Conservation (phyloP, 768 basidiomycete genomes). For the Tulasnella calospora region DNA sequence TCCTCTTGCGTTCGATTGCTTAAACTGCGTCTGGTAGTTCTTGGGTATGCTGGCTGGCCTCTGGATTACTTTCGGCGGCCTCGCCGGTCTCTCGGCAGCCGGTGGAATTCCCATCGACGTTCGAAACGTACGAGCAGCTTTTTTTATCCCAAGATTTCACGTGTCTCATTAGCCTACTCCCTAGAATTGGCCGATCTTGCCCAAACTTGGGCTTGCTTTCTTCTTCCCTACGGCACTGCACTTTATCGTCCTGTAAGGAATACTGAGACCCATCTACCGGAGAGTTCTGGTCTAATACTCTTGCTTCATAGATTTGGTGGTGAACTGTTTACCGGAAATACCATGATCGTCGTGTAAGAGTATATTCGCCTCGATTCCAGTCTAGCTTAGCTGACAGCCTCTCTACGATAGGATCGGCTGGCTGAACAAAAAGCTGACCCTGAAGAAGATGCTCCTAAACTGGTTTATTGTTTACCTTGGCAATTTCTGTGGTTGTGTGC, state of each 20-base stretch:
- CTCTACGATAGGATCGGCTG: neutral
- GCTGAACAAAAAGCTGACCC: slow-evolving; percentile 23
- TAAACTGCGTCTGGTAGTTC: slow-evolving; percentile 5
- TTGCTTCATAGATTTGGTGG: slow-evolving; percentile 28
- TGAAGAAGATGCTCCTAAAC: slow-evolving; percentile 27
- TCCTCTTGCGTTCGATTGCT: neutral
- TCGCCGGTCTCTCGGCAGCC: slow-evolving; percentile 27
- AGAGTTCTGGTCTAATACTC: neutral
- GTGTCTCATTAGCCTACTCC: neutral
- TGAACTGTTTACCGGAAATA: slow-evolving; percentile 31
- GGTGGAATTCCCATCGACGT: slow-evolving; percentile 19
- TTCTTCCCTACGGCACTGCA: slow-evolving; percentile 29
- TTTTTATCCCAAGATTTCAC: slow-evolving; percentile 4
- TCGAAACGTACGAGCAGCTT: slow-evolving; percentile 16
- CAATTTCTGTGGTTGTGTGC: slow-evolving; percentile 2
- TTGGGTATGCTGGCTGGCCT: slow-evolving; percentile 30
- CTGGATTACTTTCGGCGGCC: slow-evolving; percentile 29
- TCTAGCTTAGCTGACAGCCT: neutral
- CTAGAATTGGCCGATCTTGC: slow-evolving; percentile 28
- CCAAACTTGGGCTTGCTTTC: slow-evolving; percentile 28
- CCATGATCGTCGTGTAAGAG: slow-evolving; percentile 27
- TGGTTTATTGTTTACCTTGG: slow-evolving; percentile 27
- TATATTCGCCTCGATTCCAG: neutral
- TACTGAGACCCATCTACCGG: neutral
- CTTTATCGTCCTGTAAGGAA: slow-evolving; percentile 10